Evolutionary conservation across 148 eudicot species (phyloP), one percentile per base, ranked within the genome.

Genomic region (Silene uniflora): DNA sequence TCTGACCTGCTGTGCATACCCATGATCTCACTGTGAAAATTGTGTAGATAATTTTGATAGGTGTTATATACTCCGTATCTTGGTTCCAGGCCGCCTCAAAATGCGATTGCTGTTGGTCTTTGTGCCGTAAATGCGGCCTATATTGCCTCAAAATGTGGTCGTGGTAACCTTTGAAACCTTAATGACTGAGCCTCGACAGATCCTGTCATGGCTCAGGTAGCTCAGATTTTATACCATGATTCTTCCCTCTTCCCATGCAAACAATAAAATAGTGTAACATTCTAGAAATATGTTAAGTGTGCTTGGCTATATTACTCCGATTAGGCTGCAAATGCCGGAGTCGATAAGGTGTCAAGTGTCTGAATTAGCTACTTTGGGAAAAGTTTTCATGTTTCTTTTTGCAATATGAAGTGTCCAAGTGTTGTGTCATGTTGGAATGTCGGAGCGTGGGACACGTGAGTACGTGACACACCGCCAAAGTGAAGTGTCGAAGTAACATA

Each of bases 1-100:
- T 76, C 80, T 76, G 77, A 69, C 80, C 72, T 61, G 24, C 21
- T 46, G 62, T 5, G 67, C 27, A 62, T 58, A 19, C 49, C 73
- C 72, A 46, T 79, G 60, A 69, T 2, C 25, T 39, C 12, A 16
- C 25, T 59, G 21, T 49, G 19, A 29, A 39, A 11, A 22, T 32
- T 58, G n/a, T n/a, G n/a, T 7, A 56, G 60, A 27, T 3, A 29
- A 5, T 21, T 49, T 27, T 11, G 9, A 16, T 25, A 47, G 75
- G 22, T 29, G 10, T 62, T 71, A 61, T 21, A 19, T 62, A 46
- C 62, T 16, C 3, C 49, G 29, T 61, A 6, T 39, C 8, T 39
- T 39, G 80, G 12, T 29, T 12, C 62, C 68, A 5, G 29, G 62
- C 68, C 46, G 55, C 55, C 55, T 49, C 17, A 14, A 12, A 49